Base-by-base conservation (phyloP, 345 rosid genomes). In the Litchi chinensis region DNA sequence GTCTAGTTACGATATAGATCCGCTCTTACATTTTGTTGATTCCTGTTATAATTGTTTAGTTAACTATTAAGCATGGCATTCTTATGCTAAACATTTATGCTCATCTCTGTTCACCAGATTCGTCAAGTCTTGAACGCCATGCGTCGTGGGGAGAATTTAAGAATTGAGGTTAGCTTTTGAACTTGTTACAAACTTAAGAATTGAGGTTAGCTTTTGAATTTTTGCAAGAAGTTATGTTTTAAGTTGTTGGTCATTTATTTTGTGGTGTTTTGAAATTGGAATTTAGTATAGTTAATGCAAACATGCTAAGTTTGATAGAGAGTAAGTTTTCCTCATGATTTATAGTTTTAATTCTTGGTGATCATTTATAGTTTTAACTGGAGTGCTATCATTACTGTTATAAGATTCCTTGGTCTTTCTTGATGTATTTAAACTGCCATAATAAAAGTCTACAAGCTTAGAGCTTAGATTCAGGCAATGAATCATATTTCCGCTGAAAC, bases 101-200 rank as follows among this genome's bases (percentile, higher is more conserved):
- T 85, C 41, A 76, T 85, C 66, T 83, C 78, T 69, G 62, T 87
- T 79, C 81, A 11, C 48, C 92, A 93, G 98, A 87, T 95, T 79
- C 97, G 93, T 75, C 97, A 91, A 81, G 97, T 88, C 82, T 80
- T 93, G 90, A 86, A 78, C 75, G 93, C 93, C 81, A 86, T 93
- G 90, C 93, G 92, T 76, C 86, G 97, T 82, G 95, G 94, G 70
- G 97, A 91, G 82, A 89, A 86, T 81, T 63, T 92, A 79, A 87
- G 88, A 72, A 77, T 85, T 75, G 97, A 95, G 97, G 98, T 93
- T 87, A 74, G 90, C 62, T 64, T 81, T 77, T 32, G 37, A 32
- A 32, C 37, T 32, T 32, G 37, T 32, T 32, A 32, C 37, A 32
- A 89, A 86, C 81, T 63, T 92, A 78, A 87, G 88, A 72, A 77